phyloP scores from a whole-genome alignment of 495 filamentous ascomycete genomes.

The Aspergillus conjunctus region DNA sequence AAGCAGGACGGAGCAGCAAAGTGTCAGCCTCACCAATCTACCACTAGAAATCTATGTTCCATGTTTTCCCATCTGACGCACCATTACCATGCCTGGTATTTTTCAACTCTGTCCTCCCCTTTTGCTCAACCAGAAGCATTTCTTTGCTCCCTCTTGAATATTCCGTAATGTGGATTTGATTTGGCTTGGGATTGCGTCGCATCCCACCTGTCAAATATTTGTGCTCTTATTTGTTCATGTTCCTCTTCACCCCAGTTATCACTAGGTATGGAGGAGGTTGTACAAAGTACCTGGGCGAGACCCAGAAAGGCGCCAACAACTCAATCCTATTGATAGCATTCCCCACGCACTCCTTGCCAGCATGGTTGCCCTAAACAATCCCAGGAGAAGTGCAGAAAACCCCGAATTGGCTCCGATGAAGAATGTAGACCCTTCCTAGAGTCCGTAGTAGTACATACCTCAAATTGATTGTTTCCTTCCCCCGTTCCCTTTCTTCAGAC shows the following conservation, averaged over 20 bases:
- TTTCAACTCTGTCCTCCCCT: background rate
- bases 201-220: background rate
- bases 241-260: background rate
- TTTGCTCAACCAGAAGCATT: background rate
- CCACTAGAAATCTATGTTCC: background rate
- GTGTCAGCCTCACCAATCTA: constrained; percentile 4
- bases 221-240: background rate
- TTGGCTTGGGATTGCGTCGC: background rate
- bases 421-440: background rate
- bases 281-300: background rate
- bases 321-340: constrained; percentile 17
- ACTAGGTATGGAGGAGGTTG: background rate
- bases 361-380: constrained; percentile 18
- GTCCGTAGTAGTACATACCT: background rate
- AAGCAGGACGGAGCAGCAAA: background rate
- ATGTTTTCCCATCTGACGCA: background rate
- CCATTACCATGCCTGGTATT: background rate
- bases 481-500: background rate
- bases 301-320: background rate
- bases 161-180: background rate
- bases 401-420: background rate
- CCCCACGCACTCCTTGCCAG: constrained; percentile 23
- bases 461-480: background rate
- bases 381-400: background rate
- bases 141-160: background rate